phyloP scores from a whole-genome alignment of 2,329 filamentous ascomycete genomes.

The Diplodia intermedia region DNA sequence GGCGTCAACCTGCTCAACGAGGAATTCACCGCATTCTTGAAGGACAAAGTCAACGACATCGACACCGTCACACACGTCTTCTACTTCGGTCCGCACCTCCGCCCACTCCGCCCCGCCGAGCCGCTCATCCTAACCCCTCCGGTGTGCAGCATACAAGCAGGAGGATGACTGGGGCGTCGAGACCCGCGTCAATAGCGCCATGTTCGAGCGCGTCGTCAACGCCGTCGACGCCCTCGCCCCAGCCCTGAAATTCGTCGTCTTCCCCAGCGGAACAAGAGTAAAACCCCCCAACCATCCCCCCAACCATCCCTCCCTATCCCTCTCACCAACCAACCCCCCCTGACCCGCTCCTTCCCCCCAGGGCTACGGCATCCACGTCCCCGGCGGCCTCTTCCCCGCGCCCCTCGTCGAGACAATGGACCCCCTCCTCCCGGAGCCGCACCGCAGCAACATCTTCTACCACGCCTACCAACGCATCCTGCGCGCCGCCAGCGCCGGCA shows the following conservation, averaged over 20 bases:
- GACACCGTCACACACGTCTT: slow-evolving; percentile 47
- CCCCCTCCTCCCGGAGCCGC: background rate
- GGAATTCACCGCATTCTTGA: slow-evolving; percentile 39
- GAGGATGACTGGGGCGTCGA: slow-evolving; percentile 34
- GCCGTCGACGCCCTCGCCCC: slow-evolving; percentile 42
- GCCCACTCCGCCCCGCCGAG: slow-evolving; percentile 31
- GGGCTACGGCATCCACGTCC: slow-evolving; percentile 38
- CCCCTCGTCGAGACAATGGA: slow-evolving; percentile 41
- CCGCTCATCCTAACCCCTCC: background rate
- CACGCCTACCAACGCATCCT: background rate
- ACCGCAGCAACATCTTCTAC: slow-evolving; percentile 12
- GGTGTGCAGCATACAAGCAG: slow-evolving; percentile 38
- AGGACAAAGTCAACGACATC: slow-evolving; percentile 40
- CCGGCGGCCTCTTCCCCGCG: slow-evolving; percentile 43
- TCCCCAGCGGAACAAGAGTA: slow-evolving; percentile 45
- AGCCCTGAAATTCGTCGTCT: slow-evolving; percentile 44
- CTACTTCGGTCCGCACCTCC: slow-evolving; percentile 43
- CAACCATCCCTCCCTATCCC: background rate
- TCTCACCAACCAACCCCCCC: slow-evolving; percentile 32
- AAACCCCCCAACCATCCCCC: slow-evolving; percentile 20
- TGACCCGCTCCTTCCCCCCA: background rate
- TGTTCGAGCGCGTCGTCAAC: slow-evolving; percentile 46
- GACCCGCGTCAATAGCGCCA: slow-evolving; percentile 41
- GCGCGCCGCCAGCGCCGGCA: background rate
- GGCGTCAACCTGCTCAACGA: slow-evolving; percentile 46